Base-by-base conservation (phyloP, 73 alveolate genomes). In the Diophrys appendiculata region DNA sequence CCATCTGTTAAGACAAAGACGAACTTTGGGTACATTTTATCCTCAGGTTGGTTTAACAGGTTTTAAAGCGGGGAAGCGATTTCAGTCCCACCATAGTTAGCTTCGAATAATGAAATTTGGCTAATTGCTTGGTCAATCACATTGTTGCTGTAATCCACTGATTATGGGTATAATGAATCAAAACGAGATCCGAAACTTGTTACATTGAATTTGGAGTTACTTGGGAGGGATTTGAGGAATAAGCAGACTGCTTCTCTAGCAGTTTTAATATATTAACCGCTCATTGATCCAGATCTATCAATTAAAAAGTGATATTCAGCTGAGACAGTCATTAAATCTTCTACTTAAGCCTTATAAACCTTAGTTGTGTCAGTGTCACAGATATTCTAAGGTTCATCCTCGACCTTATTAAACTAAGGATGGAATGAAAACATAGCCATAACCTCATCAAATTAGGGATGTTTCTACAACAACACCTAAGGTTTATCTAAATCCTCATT, bases 1-100 rank as follows among this genome's bases (percentile, higher is more conserved):
- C 99, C 99, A 89, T 97, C 99, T 31, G 99, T 97, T 60, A 97
- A 84, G 52, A 97, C 84, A 77, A 91, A 97, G 5, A 97, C 84
- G 75, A 91, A 78, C 73, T 90, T 87, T 0, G 93, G 94, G 31
- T 65, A 87, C 11, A 81, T 55, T 25, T 31, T 28, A 25, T 77
- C 88, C 5, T 25, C 55, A 33, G 43, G 72, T 22, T 78, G 35
- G 2, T 69, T 73, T 54, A 87, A 89, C 25, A 94, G 85, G 25
- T 76, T 88, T 52, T 76, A 55, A 8, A 97, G 77, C 0, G 99
- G 99, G 27, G 52, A 34, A 31, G 76, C 81, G 26, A 97, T 88
- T 68, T 93, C 89, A 1, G 99, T 97, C 29, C 99, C 99, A 14
- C 99, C 99, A 81, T 94, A 68, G 78, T 95, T 94, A 1, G 97